Percentiles rank a stretch among this genome's conserved stretches.
Evolutionary conservation across 1,284 basidiomycete species (phyloP).

Genomic region (Trichosporon sp.): DNA sequence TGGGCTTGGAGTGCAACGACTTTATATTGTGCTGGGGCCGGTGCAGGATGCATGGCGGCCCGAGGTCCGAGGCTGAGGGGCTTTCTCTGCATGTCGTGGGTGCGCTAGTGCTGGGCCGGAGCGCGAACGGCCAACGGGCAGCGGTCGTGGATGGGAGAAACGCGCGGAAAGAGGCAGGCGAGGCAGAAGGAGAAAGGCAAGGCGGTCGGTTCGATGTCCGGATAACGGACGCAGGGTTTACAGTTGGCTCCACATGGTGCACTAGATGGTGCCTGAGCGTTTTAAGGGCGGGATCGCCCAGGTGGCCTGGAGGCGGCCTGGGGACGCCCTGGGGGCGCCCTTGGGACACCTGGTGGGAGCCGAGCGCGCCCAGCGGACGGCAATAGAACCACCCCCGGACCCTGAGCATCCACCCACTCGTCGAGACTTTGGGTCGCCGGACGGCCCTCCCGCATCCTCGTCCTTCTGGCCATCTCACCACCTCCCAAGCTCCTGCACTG

Average conservation of each 20-base stretch:
- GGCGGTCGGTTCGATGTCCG: not conserved
- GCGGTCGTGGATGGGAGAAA: not conserved
- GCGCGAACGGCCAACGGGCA: not conserved
- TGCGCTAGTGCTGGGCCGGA: not conserved
- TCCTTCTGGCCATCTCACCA: not conserved
- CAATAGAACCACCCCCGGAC: not conserved
- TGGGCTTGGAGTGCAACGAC: not conserved
- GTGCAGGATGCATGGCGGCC: not conserved
- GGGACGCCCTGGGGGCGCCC: too few species aligned
- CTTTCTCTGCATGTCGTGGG: not conserved
- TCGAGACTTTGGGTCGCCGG: conserved; percentile 3
- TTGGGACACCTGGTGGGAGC: not conserved
- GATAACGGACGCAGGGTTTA: not conserved
- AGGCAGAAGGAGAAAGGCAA: not conserved
- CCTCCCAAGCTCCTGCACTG: not conserved
- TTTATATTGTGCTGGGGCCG: not conserved
- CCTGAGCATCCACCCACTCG: not conserved
- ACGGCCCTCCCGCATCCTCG: not conserved
- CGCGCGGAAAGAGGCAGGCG: not conserved
- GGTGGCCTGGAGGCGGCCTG: not conserved
- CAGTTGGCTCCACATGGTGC: conserved; percentile 5
- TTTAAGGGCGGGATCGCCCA: not conserved
- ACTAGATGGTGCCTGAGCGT: not conserved
- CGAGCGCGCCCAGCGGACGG: not conserved
- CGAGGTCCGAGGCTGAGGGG: not conserved